Conservation (phyloP, 306 rosid genomes). For the Pueraria montana region DNA sequence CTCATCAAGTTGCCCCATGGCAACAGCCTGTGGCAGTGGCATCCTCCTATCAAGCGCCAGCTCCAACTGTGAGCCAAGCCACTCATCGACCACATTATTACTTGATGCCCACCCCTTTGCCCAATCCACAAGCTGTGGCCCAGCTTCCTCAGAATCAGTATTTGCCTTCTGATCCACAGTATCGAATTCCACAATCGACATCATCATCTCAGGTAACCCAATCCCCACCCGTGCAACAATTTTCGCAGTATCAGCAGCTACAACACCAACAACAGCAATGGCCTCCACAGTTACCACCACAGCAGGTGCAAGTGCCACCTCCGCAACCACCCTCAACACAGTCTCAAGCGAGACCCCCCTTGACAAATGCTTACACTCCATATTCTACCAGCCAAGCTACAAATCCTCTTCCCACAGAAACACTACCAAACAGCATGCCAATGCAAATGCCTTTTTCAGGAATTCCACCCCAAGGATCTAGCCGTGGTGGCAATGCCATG, state of each 20-base stretch:
- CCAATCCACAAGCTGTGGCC: constrained; percentile 58
- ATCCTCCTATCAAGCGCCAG: constrained; percentile 59
- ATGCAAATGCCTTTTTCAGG: constrained; percentile 79
- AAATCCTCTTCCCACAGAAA: constrained; percentile 66
- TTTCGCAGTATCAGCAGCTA: constrained; percentile 74
- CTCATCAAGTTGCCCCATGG: constrained; percentile 72
- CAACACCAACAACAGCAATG: constrained; percentile 57
- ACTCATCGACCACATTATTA: constrained; percentile 73
- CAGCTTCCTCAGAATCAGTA: constrained; percentile 75
- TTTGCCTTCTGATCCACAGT: constrained; percentile 68
- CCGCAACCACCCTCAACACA: constrained; percentile 70
- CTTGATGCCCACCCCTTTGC: constrained; percentile 58
- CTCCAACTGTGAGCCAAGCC: constrained; percentile 61
- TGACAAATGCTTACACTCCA: constrained; percentile 60
- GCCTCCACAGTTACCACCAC: constrained; percentile 58
- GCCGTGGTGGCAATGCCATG: constrained; percentile 58
- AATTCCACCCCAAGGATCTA: constrained; percentile 65
- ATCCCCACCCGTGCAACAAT: constrained; percentile 63
- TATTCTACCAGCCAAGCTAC: constrained; percentile 73
- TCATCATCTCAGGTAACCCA: constrained; percentile 70
- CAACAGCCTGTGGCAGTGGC: constrained; percentile 62
- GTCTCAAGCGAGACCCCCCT: constrained; percentile 67
- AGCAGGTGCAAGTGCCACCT: constrained; percentile 67
- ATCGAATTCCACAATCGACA: constrained; percentile 65
- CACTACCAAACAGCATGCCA: constrained; percentile 72